phyloP scores from a whole-genome alignment of 345 rosid genomes.

The Mallotus nudiflorus region DNA sequence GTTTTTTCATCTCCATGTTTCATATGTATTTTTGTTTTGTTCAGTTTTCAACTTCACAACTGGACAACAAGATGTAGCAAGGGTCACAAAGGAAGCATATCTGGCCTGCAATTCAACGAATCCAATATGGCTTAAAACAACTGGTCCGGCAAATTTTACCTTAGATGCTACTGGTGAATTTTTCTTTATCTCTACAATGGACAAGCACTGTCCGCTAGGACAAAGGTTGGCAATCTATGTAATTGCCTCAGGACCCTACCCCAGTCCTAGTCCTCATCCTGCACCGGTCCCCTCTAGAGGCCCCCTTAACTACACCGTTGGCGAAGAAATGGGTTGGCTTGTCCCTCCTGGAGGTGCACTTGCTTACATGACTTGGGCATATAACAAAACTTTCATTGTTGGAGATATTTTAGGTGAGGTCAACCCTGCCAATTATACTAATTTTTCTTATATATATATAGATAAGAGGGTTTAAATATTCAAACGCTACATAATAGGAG shows the following conservation, averaged over 20 bases:
- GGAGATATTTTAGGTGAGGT: conserved; percentile 10
- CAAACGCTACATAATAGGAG: too few relatives aligned
- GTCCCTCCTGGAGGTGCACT: conserved; percentile 15
- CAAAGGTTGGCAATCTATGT: conserved; percentile 26
- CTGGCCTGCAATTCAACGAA: conserved; percentile 17
- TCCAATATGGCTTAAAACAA: conserved; percentile 4
- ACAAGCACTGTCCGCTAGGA: conserved; percentile 20
- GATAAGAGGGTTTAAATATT: too few relatives aligned
- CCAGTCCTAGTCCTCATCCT: conserved; percentile 18
- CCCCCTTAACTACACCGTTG: not conserved
- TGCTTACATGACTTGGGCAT: conserved; percentile 17
- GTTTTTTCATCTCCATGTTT: too few relatives aligned
- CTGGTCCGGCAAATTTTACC: conserved; percentile 18
- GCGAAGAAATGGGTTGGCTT: conserved; percentile 11
- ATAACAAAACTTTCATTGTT: conserved; percentile 8
- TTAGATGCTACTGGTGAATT: conserved; percentile 3
- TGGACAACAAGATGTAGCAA: conserved; percentile 30
- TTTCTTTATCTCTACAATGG: conserved; percentile 29
- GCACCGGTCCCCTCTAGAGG: not conserved
- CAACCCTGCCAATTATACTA: not conserved
- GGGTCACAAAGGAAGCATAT: conserved; percentile 21
- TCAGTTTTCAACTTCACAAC: conserved; percentile 36
- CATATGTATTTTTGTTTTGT: not conserved
- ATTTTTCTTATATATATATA: too few relatives aligned
- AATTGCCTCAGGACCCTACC: conserved; percentile 7